Conservation (phyloP, 257 asterid genomes). For the Penstemon davidsonii region DNA sequence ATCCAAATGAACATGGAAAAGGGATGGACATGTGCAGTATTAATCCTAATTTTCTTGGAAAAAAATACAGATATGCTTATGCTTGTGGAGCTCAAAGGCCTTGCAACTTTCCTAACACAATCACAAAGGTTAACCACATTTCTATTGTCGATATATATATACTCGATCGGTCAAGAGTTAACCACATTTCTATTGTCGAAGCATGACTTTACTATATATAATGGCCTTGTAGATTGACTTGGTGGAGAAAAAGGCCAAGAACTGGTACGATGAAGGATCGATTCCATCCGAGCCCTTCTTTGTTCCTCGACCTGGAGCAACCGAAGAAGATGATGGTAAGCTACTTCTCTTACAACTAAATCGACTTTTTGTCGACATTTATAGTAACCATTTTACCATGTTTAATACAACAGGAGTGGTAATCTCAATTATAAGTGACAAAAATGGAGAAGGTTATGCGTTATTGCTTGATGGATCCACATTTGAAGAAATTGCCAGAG, state of each 20-base stretch:
- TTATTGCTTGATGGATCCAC: constrained; percentile 75
- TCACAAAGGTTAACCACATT: constrained; percentile 96
- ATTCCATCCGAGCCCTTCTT: constrained; percentile 92
- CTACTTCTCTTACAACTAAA: background rate
- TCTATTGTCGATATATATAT: too few relatives aligned
- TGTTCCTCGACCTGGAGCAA: constrained; percentile 85
- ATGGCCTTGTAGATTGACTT: constrained; percentile 40
- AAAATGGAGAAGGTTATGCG: constrained; percentile 87
- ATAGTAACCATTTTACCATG: background rate
- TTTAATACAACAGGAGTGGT: constrained; percentile 67
- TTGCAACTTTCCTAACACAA: constrained; percentile 93
- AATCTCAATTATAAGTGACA: constrained; percentile 76
- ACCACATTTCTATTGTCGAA: too few relatives aligned
- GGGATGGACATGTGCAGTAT: constrained; percentile 98
- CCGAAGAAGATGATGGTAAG: constrained; percentile 89
- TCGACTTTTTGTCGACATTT: background rate
- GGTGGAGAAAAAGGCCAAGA: constrained; percentile 75
- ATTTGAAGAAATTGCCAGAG: constrained; percentile 89
- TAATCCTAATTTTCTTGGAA: constrained; percentile 68
- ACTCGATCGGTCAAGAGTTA: too few relatives aligned
- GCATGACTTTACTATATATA: too few relatives aligned
- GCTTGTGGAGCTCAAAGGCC: constrained; percentile 97
- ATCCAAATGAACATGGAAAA: constrained; percentile 86
- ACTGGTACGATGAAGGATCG: constrained; percentile 79
- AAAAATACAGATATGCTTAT: constrained; percentile 82